Evolutionary conservation across 2,329 filamentous ascomycete species (phyloP).

Genomic region (Trichoderma semiorbis): DNA sequence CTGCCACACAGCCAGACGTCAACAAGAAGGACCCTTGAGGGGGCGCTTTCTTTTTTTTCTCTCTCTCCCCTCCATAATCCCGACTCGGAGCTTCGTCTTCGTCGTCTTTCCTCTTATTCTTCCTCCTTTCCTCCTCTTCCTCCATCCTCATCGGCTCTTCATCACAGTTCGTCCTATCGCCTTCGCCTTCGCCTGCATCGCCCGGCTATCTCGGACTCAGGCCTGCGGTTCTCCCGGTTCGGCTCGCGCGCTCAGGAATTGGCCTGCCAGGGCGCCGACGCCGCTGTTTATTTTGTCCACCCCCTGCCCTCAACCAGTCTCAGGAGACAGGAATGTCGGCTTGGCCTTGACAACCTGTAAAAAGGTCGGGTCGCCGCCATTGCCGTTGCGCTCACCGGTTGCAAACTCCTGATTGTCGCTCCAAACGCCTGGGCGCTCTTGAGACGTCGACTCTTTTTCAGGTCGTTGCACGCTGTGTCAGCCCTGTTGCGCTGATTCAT

Average conservation of each 20-base stretch:
- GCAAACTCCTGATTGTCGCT: background rate
- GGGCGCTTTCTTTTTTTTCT: background rate
- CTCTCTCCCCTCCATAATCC: background rate
- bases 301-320: background rate
- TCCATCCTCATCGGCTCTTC: background rate
- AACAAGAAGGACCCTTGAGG: background rate
- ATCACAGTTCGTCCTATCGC: background rate
- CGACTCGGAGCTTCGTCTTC: background rate
- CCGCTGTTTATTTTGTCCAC: constrained; percentile 12
- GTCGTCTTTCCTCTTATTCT: background rate
- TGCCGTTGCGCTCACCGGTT: background rate
- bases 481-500: background rate
- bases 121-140: background rate
- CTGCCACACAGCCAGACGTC: background rate
- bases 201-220: constrained; percentile 7
- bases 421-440: background rate
- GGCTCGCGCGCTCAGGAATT: background rate
- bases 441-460: background rate
- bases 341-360: background rate
- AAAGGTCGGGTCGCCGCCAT: constrained; percentile 5
- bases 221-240: background rate
- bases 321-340: constrained; percentile 18
- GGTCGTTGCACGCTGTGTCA: background rate
- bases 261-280: background rate
- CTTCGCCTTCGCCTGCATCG: background rate